Evolutionary conservation across 2,329 filamentous ascomycete genomes (phyloP), one percentile per base, ranked within the genome.

Genomic region (Pseudocercospora fuligena): DNA sequence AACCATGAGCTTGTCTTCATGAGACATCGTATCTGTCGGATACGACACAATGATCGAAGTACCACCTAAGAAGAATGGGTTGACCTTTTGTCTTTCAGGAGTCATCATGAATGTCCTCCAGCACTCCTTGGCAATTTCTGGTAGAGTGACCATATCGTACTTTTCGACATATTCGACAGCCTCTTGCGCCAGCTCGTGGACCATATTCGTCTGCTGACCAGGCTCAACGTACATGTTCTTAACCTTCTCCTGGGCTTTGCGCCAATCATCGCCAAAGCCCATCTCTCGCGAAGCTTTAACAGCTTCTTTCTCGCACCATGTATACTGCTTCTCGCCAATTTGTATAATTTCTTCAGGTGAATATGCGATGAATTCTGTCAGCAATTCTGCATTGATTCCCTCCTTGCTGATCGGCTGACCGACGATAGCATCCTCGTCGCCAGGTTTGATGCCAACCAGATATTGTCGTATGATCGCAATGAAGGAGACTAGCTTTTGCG

Each of bases 41-140:
- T 87, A 88, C 0, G 86, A 84, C 2, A 88, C 85, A 54, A 84
- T 81, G 69, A 89, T 86, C 2, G 75, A 75, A 0, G 80, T 77
- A 0, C 86, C 87, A 5, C 86, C 86, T 0, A 88, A 81, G 76
- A 89, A 89, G 76, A 88, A 89, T 0, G 87, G 87, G 11, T 84
- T 85, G 2, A 85, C 81, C 65, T 84, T 86, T 70, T 89, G 87
- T 25, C 74, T 76, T 29, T 79, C 80, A 0, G 86, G 82, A 6
- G 79, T 76, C 80, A 89, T 88, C 84, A 88, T 88, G 63, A 82
- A 82, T 77, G 86, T 86, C 40, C 82, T 80, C 77, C 85, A 86
- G 0, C 82, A 84, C 64, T 87, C 82, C 61, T 84, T 82, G 1
- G 85, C 85, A 1, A 88, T 72, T 1, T 71, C 72, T 0, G 87